These are phyloP conservation scores for Hymenoscyphus fructigenus DNA, from an alignment of 2,329 filamentous ascomycete species.

Conservation along the genomic window DNA sequence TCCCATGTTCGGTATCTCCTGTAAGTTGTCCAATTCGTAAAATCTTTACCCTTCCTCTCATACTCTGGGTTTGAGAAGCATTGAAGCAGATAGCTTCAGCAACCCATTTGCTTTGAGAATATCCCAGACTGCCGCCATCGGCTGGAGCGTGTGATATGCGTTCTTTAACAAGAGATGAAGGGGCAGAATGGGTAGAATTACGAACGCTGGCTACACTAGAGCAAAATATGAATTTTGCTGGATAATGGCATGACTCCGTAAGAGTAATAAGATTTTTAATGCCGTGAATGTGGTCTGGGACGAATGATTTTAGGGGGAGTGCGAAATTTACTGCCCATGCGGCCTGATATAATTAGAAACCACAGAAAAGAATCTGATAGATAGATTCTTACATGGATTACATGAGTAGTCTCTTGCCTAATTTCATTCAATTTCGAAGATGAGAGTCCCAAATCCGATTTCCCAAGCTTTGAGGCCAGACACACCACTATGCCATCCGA, in stretches of 20 bases:
- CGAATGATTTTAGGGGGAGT: too few relatives aligned
- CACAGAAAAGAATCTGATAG: too few relatives aligned
- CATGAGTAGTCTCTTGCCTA: too few relatives aligned
- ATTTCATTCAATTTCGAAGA: too few relatives aligned
- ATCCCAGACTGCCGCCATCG: conserved; percentile 50
- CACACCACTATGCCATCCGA: conserved; percentile 30
- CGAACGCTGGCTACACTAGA: conserved; percentile 50
- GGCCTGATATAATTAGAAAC: too few relatives aligned
- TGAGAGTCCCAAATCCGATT: too few relatives aligned
- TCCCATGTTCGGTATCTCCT: conserved; percentile 43
- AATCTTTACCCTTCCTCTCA: conserved; percentile 16
- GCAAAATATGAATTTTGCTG: conserved; percentile 47
- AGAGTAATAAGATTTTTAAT: conserved; percentile 47
- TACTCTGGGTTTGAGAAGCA: conserved; percentile 30
- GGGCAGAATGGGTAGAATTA: conserved; percentile 31
- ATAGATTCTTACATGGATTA: too few relatives aligned
- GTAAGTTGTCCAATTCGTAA: conserved; percentile 44
- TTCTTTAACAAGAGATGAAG: conserved; percentile 36
- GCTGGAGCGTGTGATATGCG: conserved; percentile 39
- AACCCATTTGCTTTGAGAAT: conserved; percentile 58
- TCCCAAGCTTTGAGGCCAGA: conserved; percentile 42
- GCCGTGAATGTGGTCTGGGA: too few relatives aligned
- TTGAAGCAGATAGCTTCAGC: conserved; percentile 52
- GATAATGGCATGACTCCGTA: conserved; percentile 33
- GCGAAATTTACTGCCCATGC: too few relatives aligned